These are phyloP conservation scores for Sphenostylis stenocarpa DNA, from an alignment of 306 rosid genomes.

Conservation along the genomic window DNA sequence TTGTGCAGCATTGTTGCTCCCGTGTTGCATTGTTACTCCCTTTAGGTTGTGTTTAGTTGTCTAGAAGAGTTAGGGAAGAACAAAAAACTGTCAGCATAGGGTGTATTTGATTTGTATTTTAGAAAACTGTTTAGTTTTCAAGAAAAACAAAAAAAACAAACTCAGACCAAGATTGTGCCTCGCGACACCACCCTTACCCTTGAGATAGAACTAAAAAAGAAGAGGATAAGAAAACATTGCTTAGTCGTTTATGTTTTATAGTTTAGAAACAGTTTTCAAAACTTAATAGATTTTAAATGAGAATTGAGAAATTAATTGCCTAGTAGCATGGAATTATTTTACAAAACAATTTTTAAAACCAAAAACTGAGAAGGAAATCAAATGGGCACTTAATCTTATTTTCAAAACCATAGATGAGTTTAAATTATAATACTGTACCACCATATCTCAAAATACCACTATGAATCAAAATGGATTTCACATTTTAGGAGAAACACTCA, in stretches of 20 bases:
- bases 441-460: not conserved
- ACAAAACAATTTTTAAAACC: not conserved
- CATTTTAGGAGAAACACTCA: not conserved
- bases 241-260: not conserved
- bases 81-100: not conserved
- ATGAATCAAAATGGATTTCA: constrained; percentile 14
- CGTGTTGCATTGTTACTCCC: not conserved
- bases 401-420: not conserved
- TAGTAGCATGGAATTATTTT: not conserved
- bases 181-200: not conserved
- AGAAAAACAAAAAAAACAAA: not conserved
- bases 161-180: not conserved
- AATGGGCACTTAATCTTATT: not conserved
- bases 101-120: not conserved
- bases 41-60: not conserved
- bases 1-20: not conserved
- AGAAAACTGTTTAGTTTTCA: not conserved
- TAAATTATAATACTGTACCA: not conserved
- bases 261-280: not conserved
- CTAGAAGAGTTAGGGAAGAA: not conserved
- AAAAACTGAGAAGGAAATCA: not conserved
- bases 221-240: not conserved
- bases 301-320: not conserved
- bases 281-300: not conserved
- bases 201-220: not conserved